Percentiles rank a stretch among this genome's conserved stretches.
These are phyloP conservation scores for Daedaleopsis sinensis DNA, from an alignment of 768 basidiomycete species.

Conservation along the genomic window DNA sequence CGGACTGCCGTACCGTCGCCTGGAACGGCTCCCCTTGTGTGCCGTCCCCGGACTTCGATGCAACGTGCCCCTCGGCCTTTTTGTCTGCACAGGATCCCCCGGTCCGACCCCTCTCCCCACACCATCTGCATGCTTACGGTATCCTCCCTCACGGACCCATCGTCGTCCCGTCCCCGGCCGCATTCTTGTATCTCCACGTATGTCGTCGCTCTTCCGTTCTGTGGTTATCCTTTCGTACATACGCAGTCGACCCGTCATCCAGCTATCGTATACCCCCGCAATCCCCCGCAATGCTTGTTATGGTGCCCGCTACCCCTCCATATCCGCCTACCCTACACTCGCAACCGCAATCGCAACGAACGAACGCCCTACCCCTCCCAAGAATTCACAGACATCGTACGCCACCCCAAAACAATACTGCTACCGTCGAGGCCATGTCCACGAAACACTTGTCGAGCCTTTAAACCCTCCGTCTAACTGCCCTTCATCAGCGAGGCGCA, in stretches of 20 bases:
- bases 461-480: background rate
- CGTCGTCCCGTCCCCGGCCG: background rate
- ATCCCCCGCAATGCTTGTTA: slow-evolving; percentile 19
- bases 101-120: background rate
- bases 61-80: background rate
- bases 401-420: slow-evolving; percentile 1
- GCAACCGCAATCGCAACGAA: background rate
- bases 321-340: slow-evolving; percentile 5
- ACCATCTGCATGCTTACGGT: background rate
- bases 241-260: slow-evolving; percentile 15
- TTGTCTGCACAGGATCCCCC: background rate
- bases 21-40: background rate
- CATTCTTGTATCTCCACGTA: background rate
- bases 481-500: background rate
- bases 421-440: slow-evolving; percentile 1
- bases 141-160: background rate
- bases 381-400: background rate
- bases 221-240: slow-evolving; percentile 11
- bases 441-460: background rate
- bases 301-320: slow-evolving; percentile 12
- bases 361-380: background rate
- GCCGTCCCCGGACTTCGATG: background rate
- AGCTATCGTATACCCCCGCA: slow-evolving; percentile 25
- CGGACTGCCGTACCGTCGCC: background rate
- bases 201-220: background rate